A percentile compares a stretch with the other conserved stretches of the same genome.
Conservation (phyloP, 2,329 filamentous ascomycete genomes). For the Colletotrichum agaves region DNA sequence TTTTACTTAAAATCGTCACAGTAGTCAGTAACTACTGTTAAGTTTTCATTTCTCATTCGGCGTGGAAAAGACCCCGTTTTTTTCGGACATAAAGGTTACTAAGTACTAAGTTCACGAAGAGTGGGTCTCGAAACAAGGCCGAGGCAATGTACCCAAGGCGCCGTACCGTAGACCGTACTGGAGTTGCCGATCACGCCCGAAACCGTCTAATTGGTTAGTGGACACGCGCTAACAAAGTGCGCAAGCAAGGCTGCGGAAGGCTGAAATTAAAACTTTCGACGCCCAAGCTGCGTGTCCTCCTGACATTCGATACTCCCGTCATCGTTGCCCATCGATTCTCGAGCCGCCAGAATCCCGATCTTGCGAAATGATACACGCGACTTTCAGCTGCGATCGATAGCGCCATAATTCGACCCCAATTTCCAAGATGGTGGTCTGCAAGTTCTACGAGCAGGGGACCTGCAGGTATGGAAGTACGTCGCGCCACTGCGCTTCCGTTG, state of each 20-base stretch:
- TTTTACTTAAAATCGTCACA: too few species aligned
- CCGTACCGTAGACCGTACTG: too few species aligned
- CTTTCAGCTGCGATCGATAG: neutral
- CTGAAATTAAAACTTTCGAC: constrained; percentile 29
- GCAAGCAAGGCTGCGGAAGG: constrained; percentile 33
- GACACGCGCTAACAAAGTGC: constrained; percentile 4
- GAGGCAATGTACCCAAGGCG: too few species aligned
- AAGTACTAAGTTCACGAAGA: too few species aligned
- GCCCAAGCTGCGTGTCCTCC: neutral
- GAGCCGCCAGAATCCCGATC: neutral
- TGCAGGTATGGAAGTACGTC: constrained; percentile 64
- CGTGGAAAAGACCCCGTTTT: too few species aligned
- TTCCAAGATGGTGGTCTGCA: constrained; percentile 55
- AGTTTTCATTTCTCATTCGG: too few species aligned
- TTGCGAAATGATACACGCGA: constrained; percentile 26
- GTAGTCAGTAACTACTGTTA: too few species aligned
- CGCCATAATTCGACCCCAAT: neutral
- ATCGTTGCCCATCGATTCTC: neutral
- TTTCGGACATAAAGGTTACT: too few species aligned
- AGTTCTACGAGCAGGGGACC: constrained; percentile 61
- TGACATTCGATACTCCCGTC: neutral
- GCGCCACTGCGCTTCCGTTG: neutral
- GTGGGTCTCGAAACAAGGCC: too few species aligned
- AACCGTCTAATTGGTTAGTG: constrained; percentile 4
- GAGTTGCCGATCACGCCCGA: too few species aligned